phyloP scores from a whole-genome alignment of 495 filamentous ascomycete species.

The Penicillium nucicola region DNA sequence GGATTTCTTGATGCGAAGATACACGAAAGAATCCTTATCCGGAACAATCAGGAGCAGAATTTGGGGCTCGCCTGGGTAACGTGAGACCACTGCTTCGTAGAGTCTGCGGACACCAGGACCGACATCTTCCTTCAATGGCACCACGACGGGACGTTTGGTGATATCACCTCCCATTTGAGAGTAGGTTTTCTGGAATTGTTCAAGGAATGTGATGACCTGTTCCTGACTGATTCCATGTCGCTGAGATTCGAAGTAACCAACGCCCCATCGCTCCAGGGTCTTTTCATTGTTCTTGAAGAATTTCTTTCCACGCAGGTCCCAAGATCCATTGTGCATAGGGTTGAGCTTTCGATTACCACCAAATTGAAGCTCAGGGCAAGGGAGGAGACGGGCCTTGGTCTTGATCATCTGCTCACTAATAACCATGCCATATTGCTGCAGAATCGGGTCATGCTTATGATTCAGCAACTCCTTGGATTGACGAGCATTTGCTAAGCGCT shows the following conservation, averaged over 20 bases:
- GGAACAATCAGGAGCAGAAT: conserved; percentile 70
- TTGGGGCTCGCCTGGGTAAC: conserved; percentile 50
- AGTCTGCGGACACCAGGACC: conserved; percentile 51
- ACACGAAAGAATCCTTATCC: conserved; percentile 60
- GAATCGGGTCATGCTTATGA: conserved; percentile 64
- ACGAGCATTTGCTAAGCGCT: conserved; percentile 61
- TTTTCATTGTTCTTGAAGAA: conserved; percentile 60
- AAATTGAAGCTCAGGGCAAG: conserved; percentile 67
- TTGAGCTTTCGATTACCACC: conserved; percentile 44
- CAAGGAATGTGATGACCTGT: conserved; percentile 53
- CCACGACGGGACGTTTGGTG: conserved; percentile 24
- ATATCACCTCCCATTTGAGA: conserved; percentile 69
- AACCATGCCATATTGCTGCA: conserved; percentile 64
- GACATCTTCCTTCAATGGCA: conserved; percentile 40
- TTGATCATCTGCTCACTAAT: conserved; percentile 60
- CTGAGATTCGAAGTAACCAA: conserved; percentile 52
- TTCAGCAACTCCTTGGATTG: conserved; percentile 63
- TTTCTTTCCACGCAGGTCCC: conserved; percentile 79
- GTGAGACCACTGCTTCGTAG: conserved; percentile 47
- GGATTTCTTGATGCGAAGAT: conserved; percentile 77
- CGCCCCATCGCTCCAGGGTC: conserved; percentile 66
- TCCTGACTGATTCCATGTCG: conserved; percentile 37
- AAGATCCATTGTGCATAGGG: conserved; percentile 64
- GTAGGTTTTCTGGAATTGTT: conserved; percentile 60
- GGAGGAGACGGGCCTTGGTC: conserved; percentile 68